phyloP scores from a whole-genome alignment of 2,329 filamentous ascomycete species.

The Aspergillus sp. region DNA sequence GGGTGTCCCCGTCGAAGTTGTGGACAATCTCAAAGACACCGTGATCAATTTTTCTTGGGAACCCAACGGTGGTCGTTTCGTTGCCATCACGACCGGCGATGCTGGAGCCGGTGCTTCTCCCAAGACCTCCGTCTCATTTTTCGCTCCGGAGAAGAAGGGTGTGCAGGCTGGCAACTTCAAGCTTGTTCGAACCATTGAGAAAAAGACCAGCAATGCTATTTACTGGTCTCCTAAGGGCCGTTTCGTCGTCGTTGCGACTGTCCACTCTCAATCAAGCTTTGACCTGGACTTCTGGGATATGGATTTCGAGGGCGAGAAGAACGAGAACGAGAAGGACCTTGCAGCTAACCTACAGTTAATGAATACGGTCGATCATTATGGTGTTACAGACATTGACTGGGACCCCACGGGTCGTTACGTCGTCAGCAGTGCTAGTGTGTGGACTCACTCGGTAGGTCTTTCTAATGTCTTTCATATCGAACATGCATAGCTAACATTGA shows the following conservation, averaged over 20 bases:
- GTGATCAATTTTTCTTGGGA: constrained; percentile 99
- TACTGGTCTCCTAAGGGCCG: constrained; percentile 97
- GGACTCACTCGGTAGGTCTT: constrained; percentile 80
- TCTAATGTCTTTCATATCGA: constrained; percentile 6
- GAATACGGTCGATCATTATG: constrained; percentile 93
- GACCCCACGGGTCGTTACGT: constrained; percentile 95
- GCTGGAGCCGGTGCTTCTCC: constrained; percentile 78
- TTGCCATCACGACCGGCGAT: constrained; percentile 93
- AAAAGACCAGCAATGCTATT: constrained; percentile 99
- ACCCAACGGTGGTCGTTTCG: constrained; percentile 94
- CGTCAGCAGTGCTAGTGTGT: constrained; percentile 86
- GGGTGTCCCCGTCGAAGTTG: constrained; percentile 95
- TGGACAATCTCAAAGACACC: constrained; percentile 96
- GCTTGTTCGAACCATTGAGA: constrained; percentile 89
- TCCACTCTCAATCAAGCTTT: constrained; percentile 87
- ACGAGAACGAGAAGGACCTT: constrained; percentile 88
- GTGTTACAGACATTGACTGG: constrained; percentile 97
- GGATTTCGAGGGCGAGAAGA: constrained; percentile 96
- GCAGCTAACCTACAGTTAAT: constrained; percentile 93
- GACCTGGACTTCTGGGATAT: constrained; percentile 98
- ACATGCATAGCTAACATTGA: constrained; percentile 18
- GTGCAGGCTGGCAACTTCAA: constrained; percentile 86
- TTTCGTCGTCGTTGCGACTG: constrained; percentile 91
- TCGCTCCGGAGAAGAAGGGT: constrained; percentile 95
- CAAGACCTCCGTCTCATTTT: constrained; percentile 95